A percentile compares a stretch with the other conserved stretches of the same genome.
These are phyloP conservation scores for Kalanchoe fedtschenkoi DNA, from an alignment of 164 flowering plant species.

Conservation along the genomic window DNA sequence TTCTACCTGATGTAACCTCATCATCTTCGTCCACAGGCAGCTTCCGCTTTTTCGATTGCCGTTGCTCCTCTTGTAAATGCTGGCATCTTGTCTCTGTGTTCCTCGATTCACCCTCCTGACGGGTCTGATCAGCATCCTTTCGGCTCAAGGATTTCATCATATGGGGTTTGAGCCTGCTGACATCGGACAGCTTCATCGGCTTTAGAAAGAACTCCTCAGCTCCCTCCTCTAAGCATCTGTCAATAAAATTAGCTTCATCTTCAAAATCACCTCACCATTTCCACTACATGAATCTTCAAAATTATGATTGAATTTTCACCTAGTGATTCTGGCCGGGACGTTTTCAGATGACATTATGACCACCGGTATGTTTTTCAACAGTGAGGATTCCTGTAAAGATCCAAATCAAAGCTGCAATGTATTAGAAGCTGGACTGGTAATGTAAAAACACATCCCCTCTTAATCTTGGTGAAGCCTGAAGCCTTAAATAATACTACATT, in stretches of 20 bases:
- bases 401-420: neutral
- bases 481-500: neutral
- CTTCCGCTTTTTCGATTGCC: conserved; percentile 25
- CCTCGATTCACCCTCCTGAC: conserved; percentile 8
- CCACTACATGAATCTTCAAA: neutral
- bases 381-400: conserved; percentile 61
- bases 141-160: conserved; percentile 39
- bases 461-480: neutral
- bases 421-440: neutral
- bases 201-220: conserved; percentile 82
- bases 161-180: conserved; percentile 58
- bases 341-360: conserved; percentile 97
- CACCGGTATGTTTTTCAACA: conserved; percentile 72
- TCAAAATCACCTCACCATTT: neutral
- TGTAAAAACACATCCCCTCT: neutral
- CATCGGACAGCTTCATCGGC: conserved; percentile 58
- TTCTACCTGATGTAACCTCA: conserved; percentile 36
- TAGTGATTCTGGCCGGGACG: conserved; percentile 76
- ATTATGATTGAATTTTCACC: conserved; percentile 34
- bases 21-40: conserved; percentile 55
- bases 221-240: conserved; percentile 90
- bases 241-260: conserved; percentile 4
- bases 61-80: conserved; percentile 8
- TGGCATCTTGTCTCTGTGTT: conserved; percentile 14
- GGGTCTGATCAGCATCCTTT: conserved; percentile 7